Conservation (phyloP, 2,329 filamentous ascomycete species). For the Podosphaera leucotricha region DNA sequence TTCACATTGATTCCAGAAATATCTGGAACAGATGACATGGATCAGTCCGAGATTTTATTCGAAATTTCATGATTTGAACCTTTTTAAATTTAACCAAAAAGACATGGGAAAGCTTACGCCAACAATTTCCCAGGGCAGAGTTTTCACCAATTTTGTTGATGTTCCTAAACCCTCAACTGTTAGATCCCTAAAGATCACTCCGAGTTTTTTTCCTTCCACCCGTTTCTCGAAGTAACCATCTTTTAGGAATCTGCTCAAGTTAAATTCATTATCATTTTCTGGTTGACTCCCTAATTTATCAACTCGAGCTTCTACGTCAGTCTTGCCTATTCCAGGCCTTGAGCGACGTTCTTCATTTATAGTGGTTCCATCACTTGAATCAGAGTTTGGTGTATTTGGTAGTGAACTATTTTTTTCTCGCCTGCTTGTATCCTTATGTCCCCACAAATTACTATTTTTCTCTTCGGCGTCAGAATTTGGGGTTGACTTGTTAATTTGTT, state of each 20-base stretch:
- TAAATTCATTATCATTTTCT: conserved; percentile 26
- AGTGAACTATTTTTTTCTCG: neutral
- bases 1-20: too few relatives aligned
- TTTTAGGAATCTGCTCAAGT: conserved; percentile 45
- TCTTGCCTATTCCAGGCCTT: conserved; percentile 7
- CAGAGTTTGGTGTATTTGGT: neutral
- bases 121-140: conserved; percentile 47
- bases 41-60: neutral
- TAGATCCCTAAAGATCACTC: conserved; percentile 53
- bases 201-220: conserved; percentile 48
- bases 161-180: conserved; percentile 49
- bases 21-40: neutral
- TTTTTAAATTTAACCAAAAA: neutral
- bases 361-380: neutral
- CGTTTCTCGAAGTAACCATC: conserved; percentile 54
- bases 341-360: neutral
- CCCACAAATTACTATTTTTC: neutral
- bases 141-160: conserved; percentile 44
- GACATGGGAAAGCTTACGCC: conserved; percentile 19
- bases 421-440: neutral
- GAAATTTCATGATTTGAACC: neutral
- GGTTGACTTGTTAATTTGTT: neutral
- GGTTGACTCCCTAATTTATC: neutral
- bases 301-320: conserved; percentile 21
- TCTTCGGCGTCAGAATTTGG: neutral